phyloP scores from a whole-genome alignment of 352 stramenopile genomes.

The Phytophthora niederhauseri region DNA sequence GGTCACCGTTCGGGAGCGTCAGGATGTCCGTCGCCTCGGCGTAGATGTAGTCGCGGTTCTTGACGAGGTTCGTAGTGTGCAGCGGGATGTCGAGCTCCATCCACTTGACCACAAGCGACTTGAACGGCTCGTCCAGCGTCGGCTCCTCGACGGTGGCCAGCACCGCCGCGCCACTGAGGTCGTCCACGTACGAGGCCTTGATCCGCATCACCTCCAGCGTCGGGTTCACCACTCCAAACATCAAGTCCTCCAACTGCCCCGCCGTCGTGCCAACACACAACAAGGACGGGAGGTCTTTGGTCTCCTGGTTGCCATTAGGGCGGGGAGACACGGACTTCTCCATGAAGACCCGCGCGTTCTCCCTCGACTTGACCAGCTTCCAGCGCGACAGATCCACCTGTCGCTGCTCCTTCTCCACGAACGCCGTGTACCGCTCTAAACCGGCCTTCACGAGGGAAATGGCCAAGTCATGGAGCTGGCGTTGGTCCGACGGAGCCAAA shows the following conservation, averaged over 20 bases:
- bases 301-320: constrained; percentile 11
- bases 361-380: constrained; percentile 39
- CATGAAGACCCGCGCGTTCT: constrained; percentile 31
- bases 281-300: constrained; percentile 35
- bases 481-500: constrained; percentile 22
- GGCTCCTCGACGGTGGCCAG: constrained; percentile 44
- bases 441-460: constrained; percentile 31
- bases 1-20: constrained; percentile 31
- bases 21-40: constrained; percentile 53
- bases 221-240: constrained; percentile 44
- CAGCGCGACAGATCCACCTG: constrained; percentile 29
- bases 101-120: constrained; percentile 41
- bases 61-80: constrained; percentile 21
- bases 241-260: constrained; percentile 37
- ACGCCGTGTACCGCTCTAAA: constrained; percentile 32
- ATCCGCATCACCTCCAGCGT: constrained; percentile 39
- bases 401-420: constrained; percentile 38
- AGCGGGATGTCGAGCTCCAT: constrained; percentile 39
- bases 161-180: constrained; percentile 41
- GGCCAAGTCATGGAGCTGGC: constrained; percentile 27
- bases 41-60: constrained; percentile 55
- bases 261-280: constrained; percentile 31
- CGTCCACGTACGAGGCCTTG: constrained; percentile 47
- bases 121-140: constrained; percentile 52
- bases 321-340: constrained; percentile 16